Percentiles rank a stretch among this genome's conserved stretches.
phyloP scores from a whole-genome alignment of 2,329 filamentous ascomycete species.

The Exophiala dermatitidis region DNA sequence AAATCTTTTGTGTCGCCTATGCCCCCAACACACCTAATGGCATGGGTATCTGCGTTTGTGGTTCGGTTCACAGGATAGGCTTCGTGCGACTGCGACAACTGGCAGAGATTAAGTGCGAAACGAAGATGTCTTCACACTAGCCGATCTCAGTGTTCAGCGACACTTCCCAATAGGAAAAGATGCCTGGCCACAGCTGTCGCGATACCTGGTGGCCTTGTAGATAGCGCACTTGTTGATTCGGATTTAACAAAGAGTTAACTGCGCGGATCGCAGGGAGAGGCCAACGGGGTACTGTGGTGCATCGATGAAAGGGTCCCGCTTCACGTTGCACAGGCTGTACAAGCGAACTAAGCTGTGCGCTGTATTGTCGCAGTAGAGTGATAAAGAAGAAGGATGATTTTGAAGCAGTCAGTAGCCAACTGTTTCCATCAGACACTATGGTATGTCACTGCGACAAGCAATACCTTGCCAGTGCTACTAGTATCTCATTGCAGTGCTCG shows the following conservation, averaged over 20 bases:
- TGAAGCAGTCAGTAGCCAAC: too few species aligned
- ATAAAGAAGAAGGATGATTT: neutral
- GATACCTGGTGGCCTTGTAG: conserved; percentile 2
- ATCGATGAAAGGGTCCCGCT: too few species aligned
- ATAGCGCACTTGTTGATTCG: conserved; percentile 1
- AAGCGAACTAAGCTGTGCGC: neutral
- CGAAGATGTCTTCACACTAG: neutral
- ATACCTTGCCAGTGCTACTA: neutral
- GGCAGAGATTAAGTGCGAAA: neutral
- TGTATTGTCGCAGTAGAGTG: neutral
- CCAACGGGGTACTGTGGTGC: too few species aligned
- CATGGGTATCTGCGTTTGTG: neutral
- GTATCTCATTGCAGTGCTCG: neutral
- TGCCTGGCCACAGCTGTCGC: conserved; percentile 2
- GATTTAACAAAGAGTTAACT: conserved; percentile 14
- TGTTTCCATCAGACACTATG: too few species aligned
- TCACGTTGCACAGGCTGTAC: too few species aligned
- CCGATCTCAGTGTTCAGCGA: neutral
- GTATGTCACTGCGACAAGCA: neutral
- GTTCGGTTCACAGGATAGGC: neutral
- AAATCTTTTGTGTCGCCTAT: neutral
- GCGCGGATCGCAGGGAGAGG: neutral
- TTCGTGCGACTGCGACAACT: neutral
- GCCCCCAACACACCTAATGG: neutral
- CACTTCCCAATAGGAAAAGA: too few species aligned